Base-by-base conservation (phyloP, 177 flowering plant genomes). In the Vitis hybrid region DNA sequence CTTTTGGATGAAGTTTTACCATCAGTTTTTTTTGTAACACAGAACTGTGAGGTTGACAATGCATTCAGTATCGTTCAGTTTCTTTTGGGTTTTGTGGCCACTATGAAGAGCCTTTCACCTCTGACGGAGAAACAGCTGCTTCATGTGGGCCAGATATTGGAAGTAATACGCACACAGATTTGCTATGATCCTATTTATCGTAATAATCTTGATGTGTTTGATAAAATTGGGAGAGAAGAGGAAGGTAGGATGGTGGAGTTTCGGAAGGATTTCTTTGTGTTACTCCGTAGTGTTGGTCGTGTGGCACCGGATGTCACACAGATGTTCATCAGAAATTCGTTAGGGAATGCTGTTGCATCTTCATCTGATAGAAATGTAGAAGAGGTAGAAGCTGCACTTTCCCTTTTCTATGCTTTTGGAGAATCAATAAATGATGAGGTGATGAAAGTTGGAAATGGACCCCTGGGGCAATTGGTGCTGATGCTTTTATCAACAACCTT, bases 341-440 rank as follows among this genome's bases (percentile, higher is more conserved):
- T 96, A 69, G 83, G 77, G 16, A 84, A 71, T 75, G 89, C 93
- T 15, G 82, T 88, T 67, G 70, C 78, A 21, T 87, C 92, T 33
- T 67, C 88, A 48, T 64, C 84, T 1, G 95, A 90, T 26, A 76
- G 81, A 67, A 89, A 86, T 70, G 90, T 87, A 57, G 99, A 96
- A 81, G 99, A 92, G 77, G 96, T 94, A 55, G 99, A 96, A 78
- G 96, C 97, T 64, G 90, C 99, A 16, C 88, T 96, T 50, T 90
- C 98, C 31, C 91, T 96, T 63, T 76, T 93, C 49, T 83, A 88
- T 84, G 95, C 97, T 1, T 74, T 89, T 62, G 99, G 97, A 48
- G 99, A 96, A 76, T 87, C 93, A 12, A 69, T 92, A 60, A 91
- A 84, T 78, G 98, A 91, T 33, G 98, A 94, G 69, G 85, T 82